Conservation (phyloP, 495 filamentous ascomycete species). For the Penicillium paxilli region DNA sequence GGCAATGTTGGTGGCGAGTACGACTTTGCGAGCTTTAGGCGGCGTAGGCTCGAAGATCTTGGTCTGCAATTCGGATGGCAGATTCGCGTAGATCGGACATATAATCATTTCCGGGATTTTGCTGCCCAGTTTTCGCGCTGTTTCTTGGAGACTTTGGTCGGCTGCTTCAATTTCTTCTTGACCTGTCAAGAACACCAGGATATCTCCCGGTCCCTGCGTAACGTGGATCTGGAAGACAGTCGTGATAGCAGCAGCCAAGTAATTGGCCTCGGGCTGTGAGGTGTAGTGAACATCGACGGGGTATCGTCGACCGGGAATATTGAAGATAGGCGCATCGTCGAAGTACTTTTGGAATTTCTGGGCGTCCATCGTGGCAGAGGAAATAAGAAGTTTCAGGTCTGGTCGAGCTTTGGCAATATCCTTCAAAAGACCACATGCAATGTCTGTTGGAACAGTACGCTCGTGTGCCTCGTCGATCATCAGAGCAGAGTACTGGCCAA, state of each 20-base stretch:
- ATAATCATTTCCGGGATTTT: conserved; percentile 85
- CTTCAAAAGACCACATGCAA: conserved; percentile 87
- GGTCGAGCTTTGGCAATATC: conserved; percentile 85
- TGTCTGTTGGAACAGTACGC: conserved; percentile 86
- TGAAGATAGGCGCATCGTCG: conserved; percentile 93
- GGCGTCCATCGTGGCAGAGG: conserved; percentile 93
- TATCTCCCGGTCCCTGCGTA: conserved; percentile 81
- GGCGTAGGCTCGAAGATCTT: conserved; percentile 93
- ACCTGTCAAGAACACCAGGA: conserved; percentile 86
- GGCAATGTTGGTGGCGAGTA: conserved; percentile 87
- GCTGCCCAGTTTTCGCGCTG: conserved; percentile 74
- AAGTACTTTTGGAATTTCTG: conserved; percentile 92
- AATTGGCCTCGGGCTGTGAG: conserved; percentile 89
- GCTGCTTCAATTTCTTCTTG: conserved; percentile 90
- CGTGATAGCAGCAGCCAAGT: conserved; percentile 85
- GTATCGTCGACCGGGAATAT: conserved; percentile 88
- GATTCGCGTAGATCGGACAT: conserved; percentile 85
- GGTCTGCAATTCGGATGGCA: conserved; percentile 80
- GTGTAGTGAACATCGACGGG: conserved; percentile 94
- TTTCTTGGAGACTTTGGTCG: conserved; percentile 77
- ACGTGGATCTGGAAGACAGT: conserved; percentile 97
- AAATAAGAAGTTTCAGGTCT: conserved; percentile 90
- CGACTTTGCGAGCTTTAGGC: conserved; percentile 76
- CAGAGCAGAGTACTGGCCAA: conserved; percentile 80
- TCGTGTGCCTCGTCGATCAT: conserved; percentile 99